Evolutionary conservation across 2,329 filamentous ascomycete species (phyloP).

Genomic region (Phoma sp.): DNA sequence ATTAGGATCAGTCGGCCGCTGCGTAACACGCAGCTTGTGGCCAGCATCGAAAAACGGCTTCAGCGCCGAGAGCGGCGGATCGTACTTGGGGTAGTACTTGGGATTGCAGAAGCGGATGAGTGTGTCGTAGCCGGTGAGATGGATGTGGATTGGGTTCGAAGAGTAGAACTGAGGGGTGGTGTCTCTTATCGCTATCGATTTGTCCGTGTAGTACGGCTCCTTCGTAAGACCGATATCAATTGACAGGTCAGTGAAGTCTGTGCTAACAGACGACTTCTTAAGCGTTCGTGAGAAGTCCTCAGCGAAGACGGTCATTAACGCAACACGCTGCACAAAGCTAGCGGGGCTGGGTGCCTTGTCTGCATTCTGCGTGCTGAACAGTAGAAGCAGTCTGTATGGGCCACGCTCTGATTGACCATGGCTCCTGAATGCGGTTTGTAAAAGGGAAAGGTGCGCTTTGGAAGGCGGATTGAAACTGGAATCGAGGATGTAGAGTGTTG

Average conservation of each 20-base stretch:
- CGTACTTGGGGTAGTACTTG: constrained; percentile 69
- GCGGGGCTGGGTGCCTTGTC: constrained; percentile 73
- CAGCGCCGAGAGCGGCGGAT: constrained; percentile 62
- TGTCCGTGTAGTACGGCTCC: constrained; percentile 77
- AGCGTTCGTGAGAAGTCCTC: constrained; percentile 55
- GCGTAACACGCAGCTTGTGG: constrained; percentile 69
- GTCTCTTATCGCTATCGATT: constrained; percentile 66
- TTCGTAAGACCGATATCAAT: constrained; percentile 75
- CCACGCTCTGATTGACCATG: constrained; percentile 38
- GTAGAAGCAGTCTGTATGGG: constrained; percentile 61
- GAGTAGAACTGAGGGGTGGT: constrained; percentile 45
- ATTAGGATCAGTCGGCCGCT: constrained; percentile 58
- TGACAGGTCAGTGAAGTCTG: constrained; percentile 32
- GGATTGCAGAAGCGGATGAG: constrained; percentile 74
- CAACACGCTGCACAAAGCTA: constrained; percentile 70
- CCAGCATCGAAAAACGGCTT: constrained; percentile 67
- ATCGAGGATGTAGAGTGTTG: constrained; percentile 68
- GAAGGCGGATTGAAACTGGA: constrained; percentile 73
- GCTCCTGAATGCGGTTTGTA: constrained; percentile 59
- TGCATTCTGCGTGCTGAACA: constrained; percentile 70
- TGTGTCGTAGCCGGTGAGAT: constrained; percentile 79
- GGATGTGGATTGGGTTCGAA: constrained; percentile 62
- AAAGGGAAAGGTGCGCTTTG: constrained; percentile 64
- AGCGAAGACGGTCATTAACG: constrained; percentile 76
- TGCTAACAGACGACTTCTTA: constrained; percentile 7